phyloP scores from a whole-genome alignment of 768 basidiomycete species.

The Suillus placidus region DNA sequence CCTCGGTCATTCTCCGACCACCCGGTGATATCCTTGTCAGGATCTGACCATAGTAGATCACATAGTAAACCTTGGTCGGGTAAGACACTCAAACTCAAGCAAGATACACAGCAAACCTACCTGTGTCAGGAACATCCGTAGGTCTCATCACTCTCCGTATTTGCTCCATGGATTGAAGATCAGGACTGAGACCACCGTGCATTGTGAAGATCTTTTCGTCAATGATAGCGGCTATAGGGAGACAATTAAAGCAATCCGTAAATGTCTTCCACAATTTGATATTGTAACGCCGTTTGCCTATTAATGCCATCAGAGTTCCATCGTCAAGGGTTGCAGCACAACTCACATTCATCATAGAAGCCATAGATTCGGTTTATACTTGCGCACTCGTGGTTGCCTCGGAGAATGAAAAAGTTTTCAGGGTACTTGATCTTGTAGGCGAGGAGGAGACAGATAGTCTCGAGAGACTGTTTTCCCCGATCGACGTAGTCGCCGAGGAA shows the following conservation, averaged over 20 bases:
- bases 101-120: conserved; percentile 44
- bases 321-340: neutral
- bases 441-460: conserved; percentile 98
- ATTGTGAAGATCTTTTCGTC: conserved; percentile 99
- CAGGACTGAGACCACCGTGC: conserved; percentile 97
- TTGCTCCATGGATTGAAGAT: conserved; percentile 99
- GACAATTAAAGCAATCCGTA: conserved; percentile 99
- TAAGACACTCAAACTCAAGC: neutral
- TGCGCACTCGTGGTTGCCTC: conserved; percentile 99
- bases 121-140: conserved; percentile 98
- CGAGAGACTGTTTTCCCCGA: conserved; percentile 97
- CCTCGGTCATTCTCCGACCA: conserved; percentile 99
- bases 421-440: conserved; percentile 99
- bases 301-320: conserved; percentile 16
- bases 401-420: conserved; percentile 99
- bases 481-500: conserved; percentile 99
- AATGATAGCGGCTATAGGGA: conserved; percentile 98
- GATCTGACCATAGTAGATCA: conserved; percentile 98
- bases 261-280: conserved; percentile 99
- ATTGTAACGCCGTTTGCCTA: conserved; percentile 99
- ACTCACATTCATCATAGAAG: conserved; percentile 99
- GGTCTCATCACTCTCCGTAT: conserved; percentile 99
- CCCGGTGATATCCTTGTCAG: conserved; percentile 98
- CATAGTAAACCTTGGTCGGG: conserved; percentile 75
- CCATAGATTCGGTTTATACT: conserved; percentile 99